phyloP scores from a whole-genome alignment of 2,329 filamentous ascomycete species.

The Ophiognomonia clavigignenti-juglandacearum region DNA sequence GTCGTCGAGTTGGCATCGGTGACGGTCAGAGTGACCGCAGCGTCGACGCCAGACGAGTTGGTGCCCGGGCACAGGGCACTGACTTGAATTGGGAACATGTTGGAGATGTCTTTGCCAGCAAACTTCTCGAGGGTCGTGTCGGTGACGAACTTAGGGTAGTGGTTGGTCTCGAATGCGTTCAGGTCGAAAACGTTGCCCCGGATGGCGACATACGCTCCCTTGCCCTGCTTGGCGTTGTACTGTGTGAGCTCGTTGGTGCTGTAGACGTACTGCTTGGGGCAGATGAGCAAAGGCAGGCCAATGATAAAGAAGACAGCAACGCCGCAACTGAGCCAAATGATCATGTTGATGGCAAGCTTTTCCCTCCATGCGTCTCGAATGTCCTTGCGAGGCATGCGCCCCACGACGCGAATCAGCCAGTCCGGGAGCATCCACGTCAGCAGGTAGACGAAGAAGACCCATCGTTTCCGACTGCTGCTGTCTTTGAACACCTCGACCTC shows the following conservation, averaged over 20 bases:
- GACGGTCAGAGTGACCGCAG: conserved; percentile 80
- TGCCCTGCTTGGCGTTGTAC: conserved; percentile 66
- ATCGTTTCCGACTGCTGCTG: conserved; percentile 79
- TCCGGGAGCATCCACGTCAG: conserved; percentile 88
- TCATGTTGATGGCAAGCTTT: conserved; percentile 94
- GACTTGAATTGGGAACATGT: conserved; percentile 89
- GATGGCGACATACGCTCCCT: conserved; percentile 68
- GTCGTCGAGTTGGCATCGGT: conserved; percentile 68
- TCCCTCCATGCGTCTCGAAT: conserved; percentile 92
- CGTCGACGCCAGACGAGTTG: conserved; percentile 53
- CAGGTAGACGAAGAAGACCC: conserved; percentile 78
- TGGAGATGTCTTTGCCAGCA: conserved; percentile 80
- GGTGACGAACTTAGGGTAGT: conserved; percentile 66
- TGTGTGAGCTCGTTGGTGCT: conserved; percentile 69
- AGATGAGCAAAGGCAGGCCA: conserved; percentile 80
- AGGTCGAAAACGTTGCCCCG: conserved; percentile 89
- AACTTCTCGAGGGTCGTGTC: conserved; percentile 69
- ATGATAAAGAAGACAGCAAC: conserved; percentile 85
- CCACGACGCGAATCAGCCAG: conserved; percentile 69
- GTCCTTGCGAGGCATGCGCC: conserved; percentile 87
- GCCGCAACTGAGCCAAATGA: conserved; percentile 86
- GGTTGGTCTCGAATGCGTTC: conserved; percentile 63
- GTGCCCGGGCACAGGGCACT: conserved; percentile 82
- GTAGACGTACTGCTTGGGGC: conserved; percentile 85
- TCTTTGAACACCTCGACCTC: conserved; percentile 83